These are phyloP conservation scores for Clarireedia homoeocarpa DNA, from an alignment of 2,329 filamentous ascomycete genomes.

Conservation along the genomic window DNA sequence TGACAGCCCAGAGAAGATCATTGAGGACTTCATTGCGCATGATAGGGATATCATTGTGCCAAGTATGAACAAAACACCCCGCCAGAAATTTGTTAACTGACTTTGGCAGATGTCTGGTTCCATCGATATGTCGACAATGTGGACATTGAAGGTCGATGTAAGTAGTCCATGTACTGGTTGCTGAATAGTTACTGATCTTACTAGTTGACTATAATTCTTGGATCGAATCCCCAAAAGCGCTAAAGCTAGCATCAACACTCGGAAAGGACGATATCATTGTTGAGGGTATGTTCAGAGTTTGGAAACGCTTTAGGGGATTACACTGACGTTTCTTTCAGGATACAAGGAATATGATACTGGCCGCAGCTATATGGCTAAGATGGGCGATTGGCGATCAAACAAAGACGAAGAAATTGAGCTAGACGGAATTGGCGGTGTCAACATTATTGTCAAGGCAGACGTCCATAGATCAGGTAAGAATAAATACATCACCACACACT, in stretches of 20 bases:
- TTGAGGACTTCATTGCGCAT: conserved; percentile 93
- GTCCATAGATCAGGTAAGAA: conserved; percentile 82
- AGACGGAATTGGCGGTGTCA: conserved; percentile 94
- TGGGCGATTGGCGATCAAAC: conserved; percentile 89
- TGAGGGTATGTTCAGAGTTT: conserved; percentile 52
- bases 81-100: conserved; percentile 20
- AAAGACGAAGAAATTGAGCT: conserved; percentile 89
- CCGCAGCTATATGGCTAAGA: conserved; percentile 77
- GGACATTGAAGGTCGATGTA: conserved; percentile 94
- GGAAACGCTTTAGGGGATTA: not conserved
- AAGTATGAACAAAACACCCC: conserved; percentile 52
- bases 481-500: not conserved
- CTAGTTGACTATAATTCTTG: conserved; percentile 98
- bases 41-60: conserved; percentile 90
- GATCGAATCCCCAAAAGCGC: conserved; percentile 84
- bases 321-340: conserved; percentile 40
- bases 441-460: conserved; percentile 95
- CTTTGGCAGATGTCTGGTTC: conserved; percentile 80
- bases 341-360: conserved; percentile 93
- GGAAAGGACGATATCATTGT: conserved; percentile 78
- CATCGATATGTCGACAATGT: conserved; percentile 69
- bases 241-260: conserved; percentile 63
- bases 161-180: conserved; percentile 33
- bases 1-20: conserved; percentile 76
- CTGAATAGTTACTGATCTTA: conserved; percentile 9